Conservation (phyloP, 78 protist species). For the Monocercomonoides exilis region DNA sequence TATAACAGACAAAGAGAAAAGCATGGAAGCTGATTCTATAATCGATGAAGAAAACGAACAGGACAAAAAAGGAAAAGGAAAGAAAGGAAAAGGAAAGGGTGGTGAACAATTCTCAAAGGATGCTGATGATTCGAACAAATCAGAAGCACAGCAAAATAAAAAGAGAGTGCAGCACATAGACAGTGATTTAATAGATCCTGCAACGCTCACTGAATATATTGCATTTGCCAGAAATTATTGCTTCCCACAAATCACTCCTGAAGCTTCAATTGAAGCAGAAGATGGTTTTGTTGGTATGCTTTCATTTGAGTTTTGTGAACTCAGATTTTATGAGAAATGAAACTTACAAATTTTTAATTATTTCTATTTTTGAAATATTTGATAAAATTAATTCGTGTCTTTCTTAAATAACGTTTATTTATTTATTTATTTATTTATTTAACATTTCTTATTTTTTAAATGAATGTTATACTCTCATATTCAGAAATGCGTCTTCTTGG, state of each 20-base stretch:
- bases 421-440: background rate
- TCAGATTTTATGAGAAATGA: background rate
- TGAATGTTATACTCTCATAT: background rate
- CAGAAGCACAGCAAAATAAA: no score
- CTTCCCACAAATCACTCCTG: conserved; percentile 73
- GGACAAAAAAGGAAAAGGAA: background rate
- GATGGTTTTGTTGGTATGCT: conserved; percentile 60
- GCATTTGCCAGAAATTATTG: conserved; percentile 58
- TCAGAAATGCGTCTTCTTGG: conserved; percentile 43
- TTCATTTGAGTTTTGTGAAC: no score
- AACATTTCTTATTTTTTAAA: background rate
- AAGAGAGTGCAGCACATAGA: background rate
- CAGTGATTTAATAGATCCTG: background rate
- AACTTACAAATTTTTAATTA: background rate
- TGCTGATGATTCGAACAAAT: background rate
- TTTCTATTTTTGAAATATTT: background rate
- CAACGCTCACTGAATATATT: conserved; percentile 63
- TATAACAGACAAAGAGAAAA: background rate
- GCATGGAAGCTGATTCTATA: background rate
- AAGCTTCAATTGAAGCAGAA: conserved; percentile 53
- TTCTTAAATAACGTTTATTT: background rate
- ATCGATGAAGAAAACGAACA: background rate
- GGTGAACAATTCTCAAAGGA: background rate
- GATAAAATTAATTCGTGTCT: background rate
- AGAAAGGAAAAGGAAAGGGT: conserved; percentile 1